Evolutionary conservation across 805 yeast genomes (phyloP).

Genomic region (Saccharomycopsis javanensis): DNA sequence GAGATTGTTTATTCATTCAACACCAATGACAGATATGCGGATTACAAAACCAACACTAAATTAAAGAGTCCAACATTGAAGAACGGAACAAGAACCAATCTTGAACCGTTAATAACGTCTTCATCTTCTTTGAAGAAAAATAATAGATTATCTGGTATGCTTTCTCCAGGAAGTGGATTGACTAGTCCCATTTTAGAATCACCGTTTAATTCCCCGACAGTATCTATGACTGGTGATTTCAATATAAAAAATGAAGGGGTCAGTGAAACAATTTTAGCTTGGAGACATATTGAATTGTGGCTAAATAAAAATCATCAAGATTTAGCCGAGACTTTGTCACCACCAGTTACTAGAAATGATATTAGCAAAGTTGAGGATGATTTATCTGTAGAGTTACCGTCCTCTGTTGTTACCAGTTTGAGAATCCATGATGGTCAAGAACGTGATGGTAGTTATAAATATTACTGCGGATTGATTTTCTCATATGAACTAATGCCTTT

Average conservation of each 20-base stretch:
- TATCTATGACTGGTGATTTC: conserved; percentile 22
- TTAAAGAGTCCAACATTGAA: conserved; percentile 12
- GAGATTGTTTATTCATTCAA: conserved; percentile 55
- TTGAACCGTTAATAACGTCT: neutral
- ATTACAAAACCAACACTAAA: conserved; percentile 39
- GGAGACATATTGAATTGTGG: conserved; percentile 89
- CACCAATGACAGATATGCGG: conserved; percentile 64
- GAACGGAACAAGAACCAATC: conserved; percentile 5
- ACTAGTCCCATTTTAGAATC: conserved; percentile 18
- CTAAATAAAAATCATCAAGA: conserved; percentile 70
- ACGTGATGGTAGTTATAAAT: conserved; percentile 60
- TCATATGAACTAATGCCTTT: conserved; percentile 73
- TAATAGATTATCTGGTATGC: conserved; percentile 13
- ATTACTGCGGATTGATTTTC: conserved; percentile 62
- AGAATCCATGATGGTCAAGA: conserved; percentile 89
- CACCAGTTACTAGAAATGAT: conserved; percentile 73
- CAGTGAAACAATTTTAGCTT: conserved; percentile 65
- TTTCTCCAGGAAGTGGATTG: conserved; percentile 9
- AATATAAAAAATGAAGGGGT: conserved; percentile 33
- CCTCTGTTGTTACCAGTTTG: conserved; percentile 71
- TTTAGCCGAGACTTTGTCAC: conserved; percentile 64
- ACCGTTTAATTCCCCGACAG: conserved; percentile 27
- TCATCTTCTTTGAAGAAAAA: neutral
- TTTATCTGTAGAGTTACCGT: conserved; percentile 62
- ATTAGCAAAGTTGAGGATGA: conserved; percentile 77